A percentile compares a stretch with the other conserved stretches of the same genome.
These are phyloP conservation scores for Cercospora zeina DNA, from an alignment of 2,329 filamentous ascomycete species.

Conservation along the genomic window DNA sequence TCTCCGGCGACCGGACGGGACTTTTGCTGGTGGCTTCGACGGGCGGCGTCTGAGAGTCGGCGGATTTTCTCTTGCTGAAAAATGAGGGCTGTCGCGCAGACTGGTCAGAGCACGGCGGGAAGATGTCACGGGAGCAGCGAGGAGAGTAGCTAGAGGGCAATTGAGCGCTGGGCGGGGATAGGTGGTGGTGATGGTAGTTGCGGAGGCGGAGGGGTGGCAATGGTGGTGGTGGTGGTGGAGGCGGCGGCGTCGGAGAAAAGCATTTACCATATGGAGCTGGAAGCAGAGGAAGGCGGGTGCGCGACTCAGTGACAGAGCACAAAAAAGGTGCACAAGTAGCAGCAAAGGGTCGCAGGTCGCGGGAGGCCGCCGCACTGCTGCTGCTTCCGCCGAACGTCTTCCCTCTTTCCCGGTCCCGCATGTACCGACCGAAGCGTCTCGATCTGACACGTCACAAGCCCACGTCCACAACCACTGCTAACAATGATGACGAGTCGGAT, in stretches of 20 bases:
- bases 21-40: not conserved
- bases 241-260: slow-evolving; percentile 3
- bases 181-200: not conserved
- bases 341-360: not conserved
- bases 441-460: not conserved
- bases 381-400: not conserved
- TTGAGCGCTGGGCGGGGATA: not conserved
- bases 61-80: slow-evolving; percentile 15
- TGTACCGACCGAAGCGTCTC: slow-evolving; percentile 1
- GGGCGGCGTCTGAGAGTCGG: slow-evolving; percentile 13
- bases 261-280: slow-evolving; percentile 11
- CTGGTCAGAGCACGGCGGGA: slow-evolving; percentile 6
- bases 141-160: not conserved
- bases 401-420: not conserved
- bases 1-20: slow-evolving; percentile 10
- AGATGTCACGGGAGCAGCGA: slow-evolving; percentile 1
- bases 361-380: slow-evolving; percentile 6
- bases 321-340: not conserved
- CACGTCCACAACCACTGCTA: not conserved
- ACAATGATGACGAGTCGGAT: not conserved
- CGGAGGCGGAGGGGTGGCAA: not conserved
- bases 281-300: not conserved
- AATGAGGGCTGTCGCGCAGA: slow-evolving; percentile 13
- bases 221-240: not conserved
- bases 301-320: not conserved